A percentile compares a stretch with the other conserved stretches of the same genome.
Evolutionary conservation across 2,329 filamentous ascomycete species (phyloP).

Genomic region (Harringtonia aguacate): DNA sequence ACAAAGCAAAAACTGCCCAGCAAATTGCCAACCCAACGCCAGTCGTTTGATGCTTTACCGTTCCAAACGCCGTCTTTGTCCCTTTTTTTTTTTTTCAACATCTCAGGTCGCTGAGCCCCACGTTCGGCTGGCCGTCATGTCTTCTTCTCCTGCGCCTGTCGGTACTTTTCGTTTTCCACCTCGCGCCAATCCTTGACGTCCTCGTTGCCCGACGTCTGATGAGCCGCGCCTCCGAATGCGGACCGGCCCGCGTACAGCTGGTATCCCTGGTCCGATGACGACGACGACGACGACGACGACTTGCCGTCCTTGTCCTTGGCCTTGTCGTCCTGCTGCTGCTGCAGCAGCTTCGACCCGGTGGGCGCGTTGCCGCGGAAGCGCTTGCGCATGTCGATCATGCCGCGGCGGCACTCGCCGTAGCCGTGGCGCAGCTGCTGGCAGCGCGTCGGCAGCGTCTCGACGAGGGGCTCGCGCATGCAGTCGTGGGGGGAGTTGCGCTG

Average conservation of each 20-base stretch:
- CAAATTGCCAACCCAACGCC: too few relatives aligned
- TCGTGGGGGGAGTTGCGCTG: conserved; percentile 78
- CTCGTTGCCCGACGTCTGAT: conserved; percentile 58
- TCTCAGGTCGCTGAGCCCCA: too few relatives aligned
- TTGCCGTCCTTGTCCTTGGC: conserved; percentile 39
- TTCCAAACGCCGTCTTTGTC: neutral
- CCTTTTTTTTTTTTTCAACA: too few relatives aligned
- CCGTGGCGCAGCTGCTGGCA: conserved; percentile 92
- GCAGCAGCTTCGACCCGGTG: conserved; percentile 50
- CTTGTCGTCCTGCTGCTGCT: conserved; percentile 28
- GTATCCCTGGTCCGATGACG: conserved; percentile 28
- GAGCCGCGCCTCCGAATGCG: conserved; percentile 54
- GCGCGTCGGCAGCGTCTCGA: conserved; percentile 70
- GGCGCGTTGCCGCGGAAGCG: conserved; percentile 92
- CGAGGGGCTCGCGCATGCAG: conserved; percentile 74
- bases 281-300: neutral
- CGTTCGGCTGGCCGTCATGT: too few relatives aligned
- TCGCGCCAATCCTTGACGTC: conserved; percentile 54
- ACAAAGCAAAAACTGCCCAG: too few relatives aligned
- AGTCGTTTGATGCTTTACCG: too few relatives aligned
- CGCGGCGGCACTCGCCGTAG: conserved; percentile 90
- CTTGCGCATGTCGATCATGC: conserved; percentile 98
- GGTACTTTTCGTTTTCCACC: conserved; percentile 51
- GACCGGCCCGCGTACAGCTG: conserved; percentile 73
- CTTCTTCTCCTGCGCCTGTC: conserved; percentile 20